Evolutionary conservation across 139 green algal species (phyloP), one percentile per base, ranked within the genome.

Genomic region (Ettlia oleoabundans): DNA sequence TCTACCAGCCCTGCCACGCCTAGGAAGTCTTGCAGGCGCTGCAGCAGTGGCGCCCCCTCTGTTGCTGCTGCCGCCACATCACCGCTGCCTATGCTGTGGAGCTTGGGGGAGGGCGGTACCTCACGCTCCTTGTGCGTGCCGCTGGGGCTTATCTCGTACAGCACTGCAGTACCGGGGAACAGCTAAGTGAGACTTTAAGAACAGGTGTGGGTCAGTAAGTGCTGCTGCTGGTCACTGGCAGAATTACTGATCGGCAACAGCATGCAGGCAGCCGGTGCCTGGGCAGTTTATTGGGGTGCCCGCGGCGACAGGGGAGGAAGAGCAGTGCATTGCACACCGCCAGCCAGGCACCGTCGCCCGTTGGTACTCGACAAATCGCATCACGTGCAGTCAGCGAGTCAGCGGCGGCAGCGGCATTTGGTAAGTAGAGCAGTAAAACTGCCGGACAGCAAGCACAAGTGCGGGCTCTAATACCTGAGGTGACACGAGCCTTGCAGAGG

Each of bases 401-500:
- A n/a, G n/a, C n/a, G n/a, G n/a, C n/a, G n/a, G n/a, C n/a, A n/a
- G n/a, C n/a, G n/a, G n/a, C n/a, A n/a, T n/a, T n/a, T n/a, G n/a
- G n/a, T n/a, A n/a, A n/a, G n/a, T n/a, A n/a, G n/a, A n/a, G n/a
- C n/a, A n/a, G n/a, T n/a, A n/a, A n/a, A n/a, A n/a, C n/a, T n/a
- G n/a, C n/a, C n/a, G n/a, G n/a, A n/a, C n/a, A n/a, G n/a, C n/a
- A n/a, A n/a, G n/a, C n/a, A n/a, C n/a, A n/a, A n/a, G n/a, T n/a
- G n/a, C n/a, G n/a, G 40, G 63, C 35, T 32, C 1, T 1, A 55
- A 2, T 32, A 82, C 77, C 77, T 62, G 77, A 65, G 15, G 2
- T 18, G 7, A 83, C 65, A 10, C 78, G 65, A 19, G 38, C 28
- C 65, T 83, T 83, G 78, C 78, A 83, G 32, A 83, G 78, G 47